Base-by-base conservation (phyloP, 352 stramenopile species). In the Phytopythium oedochilum region DNA sequence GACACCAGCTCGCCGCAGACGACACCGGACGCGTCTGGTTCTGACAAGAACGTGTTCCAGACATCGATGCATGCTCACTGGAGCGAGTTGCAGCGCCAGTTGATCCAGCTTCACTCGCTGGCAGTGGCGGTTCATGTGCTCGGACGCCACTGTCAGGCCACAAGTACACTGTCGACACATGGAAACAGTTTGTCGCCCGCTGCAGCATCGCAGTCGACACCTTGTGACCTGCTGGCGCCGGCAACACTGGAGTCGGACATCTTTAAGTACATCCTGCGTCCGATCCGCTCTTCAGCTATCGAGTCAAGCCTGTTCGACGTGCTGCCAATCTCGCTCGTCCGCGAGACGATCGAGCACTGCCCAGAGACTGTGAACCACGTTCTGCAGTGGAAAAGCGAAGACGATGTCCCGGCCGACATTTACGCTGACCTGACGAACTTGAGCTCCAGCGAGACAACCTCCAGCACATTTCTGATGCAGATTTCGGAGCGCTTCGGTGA, bases 241-340 rank as follows among this genome's bases (percentile, higher is more conserved):
- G 49, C 59, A 10, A 88, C 74, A n/a, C 59, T 92, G 15, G 56
- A 68, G 35, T 75, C 78, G 3, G 81, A 92, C 54, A 48, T 89
- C 52, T 88, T 92, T 68, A 92, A 86, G 60, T 92, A 80, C 49
- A 84, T 92, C 28, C 55, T 92, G 22, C 81, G 81, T 5, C 81
- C 81, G 1, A 87, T 92, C 45, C 76, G 81, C 34, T 92, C 81
- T 12, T 87, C 81, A 23, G 81, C 81, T 1, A 92, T 92, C 35
- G 81, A 92, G 58, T 92, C 81, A 0, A 88, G 81, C 59, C 53
- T 92, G 1, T 74, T 86, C 25, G 81, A 92, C 49, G 72, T 71
- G n/a, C 56, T 92, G 2, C 82, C 82, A 5, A 89, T 89, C 29
- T 87, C 82, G 15, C 59, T 92, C 0, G 82, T 89, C 11, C 70